These are phyloP conservation scores for Lentithecium fluviatile DNA, from an alignment of 495 filamentous ascomycete genomes.

Conservation along the genomic window DNA sequence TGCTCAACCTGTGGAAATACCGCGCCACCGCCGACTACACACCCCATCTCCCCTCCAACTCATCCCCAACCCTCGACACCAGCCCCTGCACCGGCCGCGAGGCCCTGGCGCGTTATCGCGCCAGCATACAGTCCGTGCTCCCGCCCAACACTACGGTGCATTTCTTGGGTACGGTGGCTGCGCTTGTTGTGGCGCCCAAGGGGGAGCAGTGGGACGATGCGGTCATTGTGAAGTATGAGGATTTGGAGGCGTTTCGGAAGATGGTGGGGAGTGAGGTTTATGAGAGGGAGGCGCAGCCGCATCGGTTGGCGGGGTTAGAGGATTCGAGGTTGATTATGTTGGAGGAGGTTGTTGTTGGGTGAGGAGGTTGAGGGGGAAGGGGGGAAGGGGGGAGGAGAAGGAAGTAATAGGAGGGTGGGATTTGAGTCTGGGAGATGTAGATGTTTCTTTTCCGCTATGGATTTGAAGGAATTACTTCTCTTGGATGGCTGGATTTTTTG, in stretches of 20 bases:
- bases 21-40: background rate
- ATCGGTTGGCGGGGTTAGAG: constrained; percentile 9
- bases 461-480: too few species aligned
- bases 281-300: background rate
- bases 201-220: constrained; percentile 8
- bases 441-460: too few species aligned
- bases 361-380: too few species aligned
- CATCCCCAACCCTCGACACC: background rate
- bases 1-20: constrained; percentile 9
- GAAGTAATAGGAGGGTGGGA: too few species aligned
- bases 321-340: constrained; percentile 14
- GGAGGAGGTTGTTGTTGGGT: background rate
- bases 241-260: constrained; percentile 4
- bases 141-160: background rate
- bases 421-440: too few species aligned
- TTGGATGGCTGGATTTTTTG: too few species aligned
- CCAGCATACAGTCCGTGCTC: background rate
- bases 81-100: constrained; percentile 13
- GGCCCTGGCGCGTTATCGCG: background rate
- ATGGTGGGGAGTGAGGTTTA: constrained; percentile 7
- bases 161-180: constrained; percentile 1
- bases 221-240: background rate
- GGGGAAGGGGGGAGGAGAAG: too few species aligned
- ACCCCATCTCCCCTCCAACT: background rate
- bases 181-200: background rate